These are phyloP conservation scores for Tribonema minus DNA, from an alignment of 108 stramenopile genomes.

Conservation along the genomic window DNA sequence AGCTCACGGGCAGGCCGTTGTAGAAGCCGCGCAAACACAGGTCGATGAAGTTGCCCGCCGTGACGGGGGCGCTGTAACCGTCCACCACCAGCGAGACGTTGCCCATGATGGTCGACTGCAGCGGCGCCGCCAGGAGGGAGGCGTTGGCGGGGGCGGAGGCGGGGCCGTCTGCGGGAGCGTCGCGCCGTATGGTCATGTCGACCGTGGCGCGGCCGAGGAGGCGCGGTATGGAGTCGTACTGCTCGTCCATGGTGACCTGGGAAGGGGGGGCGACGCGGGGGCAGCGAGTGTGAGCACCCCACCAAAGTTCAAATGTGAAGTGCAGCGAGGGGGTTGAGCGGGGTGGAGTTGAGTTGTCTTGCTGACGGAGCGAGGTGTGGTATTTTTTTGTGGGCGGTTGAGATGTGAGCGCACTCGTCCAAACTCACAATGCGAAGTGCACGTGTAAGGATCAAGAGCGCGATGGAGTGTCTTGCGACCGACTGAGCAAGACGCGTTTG, in stretches of 20 bases:
- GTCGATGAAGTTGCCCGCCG: conserved; percentile 84
- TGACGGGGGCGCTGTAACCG: conserved; percentile 87
- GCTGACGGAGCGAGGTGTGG: too few relatives aligned
- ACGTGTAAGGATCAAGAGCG: too few relatives aligned
- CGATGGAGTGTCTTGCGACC: too few relatives aligned
- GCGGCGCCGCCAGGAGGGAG: neutral
- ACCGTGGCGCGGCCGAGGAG: conserved; percentile 72
- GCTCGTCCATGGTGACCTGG: conserved; percentile 64
- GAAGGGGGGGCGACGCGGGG: too few relatives aligned
- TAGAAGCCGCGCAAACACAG: conserved; percentile 87
- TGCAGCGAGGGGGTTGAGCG: too few relatives aligned
- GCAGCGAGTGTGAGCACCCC: too few relatives aligned
- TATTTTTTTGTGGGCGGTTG: too few relatives aligned
- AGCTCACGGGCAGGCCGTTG: conserved; percentile 72
- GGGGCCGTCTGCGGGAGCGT: conserved; percentile 19
- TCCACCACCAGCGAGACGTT: conserved; percentile 88
- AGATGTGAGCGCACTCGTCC: too few relatives aligned
- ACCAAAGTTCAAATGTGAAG: too few relatives aligned
- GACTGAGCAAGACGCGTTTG: too few relatives aligned
- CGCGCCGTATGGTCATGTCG: conserved; percentile 68
- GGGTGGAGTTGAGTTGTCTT: too few relatives aligned
- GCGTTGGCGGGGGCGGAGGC: neutral
- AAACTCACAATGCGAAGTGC: too few relatives aligned
- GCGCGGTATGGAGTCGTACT: conserved; percentile 77
- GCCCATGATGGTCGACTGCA: conserved; percentile 63